These are phyloP conservation scores for Petunia hybrid DNA, from an alignment of 305 asterid genomes.

Conservation along the genomic window DNA sequence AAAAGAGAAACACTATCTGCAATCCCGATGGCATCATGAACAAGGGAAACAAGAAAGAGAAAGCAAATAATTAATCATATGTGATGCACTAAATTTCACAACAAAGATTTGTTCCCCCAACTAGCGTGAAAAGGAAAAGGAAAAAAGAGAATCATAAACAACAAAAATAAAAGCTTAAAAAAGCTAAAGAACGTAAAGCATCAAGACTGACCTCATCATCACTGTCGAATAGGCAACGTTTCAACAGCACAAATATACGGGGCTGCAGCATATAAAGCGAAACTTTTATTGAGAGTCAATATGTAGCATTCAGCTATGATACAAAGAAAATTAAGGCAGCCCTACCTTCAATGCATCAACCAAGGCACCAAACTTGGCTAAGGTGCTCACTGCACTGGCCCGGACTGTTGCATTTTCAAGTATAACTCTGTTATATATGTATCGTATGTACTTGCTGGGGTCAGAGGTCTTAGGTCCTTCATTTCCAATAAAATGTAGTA, in stretches of 20 bases:
- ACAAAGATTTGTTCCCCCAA: neutral
- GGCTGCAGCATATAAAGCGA: conserved; percentile 63
- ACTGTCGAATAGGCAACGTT: conserved; percentile 91
- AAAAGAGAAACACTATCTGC: neutral
- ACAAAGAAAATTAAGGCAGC: conserved; percentile 31
- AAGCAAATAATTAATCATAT: neutral
- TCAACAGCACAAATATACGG: conserved; percentile 82
- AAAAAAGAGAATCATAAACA: neutral
- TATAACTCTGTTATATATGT: conserved; percentile 88
- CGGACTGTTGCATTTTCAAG: conserved; percentile 97
- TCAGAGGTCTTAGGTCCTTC: conserved; percentile 97
- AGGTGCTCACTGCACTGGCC: conserved; percentile 97
- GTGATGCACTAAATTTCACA: neutral
- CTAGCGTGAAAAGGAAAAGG: neutral
- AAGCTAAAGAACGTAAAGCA: neutral
- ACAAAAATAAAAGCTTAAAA: neutral
- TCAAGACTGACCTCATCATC: conserved; percentile 85
- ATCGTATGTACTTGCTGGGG: conserved; percentile 87
- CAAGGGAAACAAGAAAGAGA: neutral
- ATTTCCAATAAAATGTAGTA: conserved; percentile 94
- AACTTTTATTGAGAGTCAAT: neutral
- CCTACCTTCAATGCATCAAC: conserved; percentile 87
- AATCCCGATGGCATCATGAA: neutral
- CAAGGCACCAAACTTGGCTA: conserved; percentile 92
- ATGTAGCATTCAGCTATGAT: conserved; percentile 28